phyloP scores from a whole-genome alignment of 1,139 yeast genomes.

The Geotrichum cucujoidarum region DNA sequence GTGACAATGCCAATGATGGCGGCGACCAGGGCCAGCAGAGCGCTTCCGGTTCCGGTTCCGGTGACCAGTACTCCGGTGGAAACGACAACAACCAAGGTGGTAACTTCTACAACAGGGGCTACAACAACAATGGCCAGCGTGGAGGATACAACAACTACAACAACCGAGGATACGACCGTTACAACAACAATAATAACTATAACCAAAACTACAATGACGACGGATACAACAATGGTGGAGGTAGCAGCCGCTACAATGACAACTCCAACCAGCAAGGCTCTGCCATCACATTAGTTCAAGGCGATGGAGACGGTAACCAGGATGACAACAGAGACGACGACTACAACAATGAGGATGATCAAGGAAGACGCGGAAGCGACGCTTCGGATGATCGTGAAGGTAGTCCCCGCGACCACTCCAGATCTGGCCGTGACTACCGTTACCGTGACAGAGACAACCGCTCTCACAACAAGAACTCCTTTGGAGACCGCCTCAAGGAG shows the following conservation, averaged over 20 bases:
- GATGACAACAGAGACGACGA: slow-evolving; percentile 19
- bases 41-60: slow-evolving; percentile 15
- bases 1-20: slow-evolving; percentile 3
- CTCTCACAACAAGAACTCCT: slow-evolving; percentile 11
- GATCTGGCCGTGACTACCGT: slow-evolving; percentile 21
- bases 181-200: slow-evolving; percentile 13
- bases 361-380: slow-evolving; percentile 18
- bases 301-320: slow-evolving; percentile 17
- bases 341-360: slow-evolving; percentile 13
- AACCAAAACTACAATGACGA: slow-evolving; percentile 1
- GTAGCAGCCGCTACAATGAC: slow-evolving; percentile 1
- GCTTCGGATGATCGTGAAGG: slow-evolving; percentile 21
- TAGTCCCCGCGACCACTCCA: slow-evolving; percentile 21
- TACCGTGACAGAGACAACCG: slow-evolving; percentile 11
- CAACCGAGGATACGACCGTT: slow-evolving; percentile 17
- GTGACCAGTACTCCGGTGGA: slow-evolving; percentile 16
- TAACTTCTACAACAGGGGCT: slow-evolving; percentile 16
- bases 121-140: slow-evolving; percentile 16
- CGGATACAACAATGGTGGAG: neutral
- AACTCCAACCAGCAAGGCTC: slow-evolving; percentile 17
- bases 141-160: slow-evolving; percentile 19
- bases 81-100: slow-evolving; percentile 17
- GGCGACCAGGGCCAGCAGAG: slow-evolving; percentile 8
- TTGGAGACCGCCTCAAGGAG: slow-evolving; percentile 18
- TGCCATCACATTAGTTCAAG: slow-evolving; percentile 19